phyloP scores from a whole-genome alignment of 108 stramenopile genomes.

The Seminavis robusta region DNA sequence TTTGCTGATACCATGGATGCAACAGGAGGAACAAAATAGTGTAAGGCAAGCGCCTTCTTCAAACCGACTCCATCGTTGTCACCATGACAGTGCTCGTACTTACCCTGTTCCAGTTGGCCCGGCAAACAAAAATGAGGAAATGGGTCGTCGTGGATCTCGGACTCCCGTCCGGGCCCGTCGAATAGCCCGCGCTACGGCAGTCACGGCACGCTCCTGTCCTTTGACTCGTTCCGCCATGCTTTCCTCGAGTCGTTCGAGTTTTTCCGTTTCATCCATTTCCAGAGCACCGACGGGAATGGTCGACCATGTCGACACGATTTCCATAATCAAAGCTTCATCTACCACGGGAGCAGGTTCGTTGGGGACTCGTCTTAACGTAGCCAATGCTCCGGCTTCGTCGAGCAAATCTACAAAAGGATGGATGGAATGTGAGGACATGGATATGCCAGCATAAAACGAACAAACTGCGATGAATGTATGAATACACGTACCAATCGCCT shows the following conservation, averaged over 20 bases:
- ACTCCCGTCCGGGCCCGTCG: slow-evolving; percentile 82
- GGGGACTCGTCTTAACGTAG: slow-evolving; percentile 55
- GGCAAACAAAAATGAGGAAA: slow-evolving; percentile 88
- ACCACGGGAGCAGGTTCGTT: slow-evolving; percentile 42
- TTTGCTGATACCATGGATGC: slow-evolving; percentile 54
- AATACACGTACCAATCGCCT: slow-evolving; percentile 21
- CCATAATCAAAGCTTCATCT: slow-evolving; percentile 61
- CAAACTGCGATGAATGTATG: too few species aligned
- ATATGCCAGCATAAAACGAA: too few species aligned
- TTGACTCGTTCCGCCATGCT: slow-evolving; percentile 73
- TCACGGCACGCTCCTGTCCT: slow-evolving; percentile 84
- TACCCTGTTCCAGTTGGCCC: slow-evolving; percentile 79
- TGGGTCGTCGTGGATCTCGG: slow-evolving; percentile 69
- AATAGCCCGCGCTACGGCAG: slow-evolving; percentile 78
- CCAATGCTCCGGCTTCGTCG: slow-evolving; percentile 95
- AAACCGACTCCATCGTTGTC: background rate
- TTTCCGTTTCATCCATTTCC: slow-evolving; percentile 75
- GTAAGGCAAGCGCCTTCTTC: background rate
- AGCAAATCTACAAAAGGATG: slow-evolving; percentile 96
- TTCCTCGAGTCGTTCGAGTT: slow-evolving; percentile 73
- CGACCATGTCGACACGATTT: slow-evolving; percentile 64
- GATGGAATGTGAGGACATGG: too few species aligned
- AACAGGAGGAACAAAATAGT: slow-evolving; percentile 1
- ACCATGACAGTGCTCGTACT: background rate
- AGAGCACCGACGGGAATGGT: slow-evolving; percentile 75